Base-by-base conservation (phyloP, 352 stramenopile genomes). In the Elongisporangium senticosum region DNA sequence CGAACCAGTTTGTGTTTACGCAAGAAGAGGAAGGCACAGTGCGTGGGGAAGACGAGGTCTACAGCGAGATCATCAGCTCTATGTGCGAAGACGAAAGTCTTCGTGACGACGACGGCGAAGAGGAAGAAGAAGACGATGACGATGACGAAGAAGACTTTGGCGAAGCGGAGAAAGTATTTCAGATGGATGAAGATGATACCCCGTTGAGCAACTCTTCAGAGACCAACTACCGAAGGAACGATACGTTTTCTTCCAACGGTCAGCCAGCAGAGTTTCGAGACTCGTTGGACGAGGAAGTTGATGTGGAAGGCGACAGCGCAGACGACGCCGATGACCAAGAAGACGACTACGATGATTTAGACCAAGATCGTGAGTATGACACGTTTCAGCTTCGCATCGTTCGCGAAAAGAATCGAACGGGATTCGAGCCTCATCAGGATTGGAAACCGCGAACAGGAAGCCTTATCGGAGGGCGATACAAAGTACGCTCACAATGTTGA, bases 1-100 rank as follows among this genome's bases (percentile, higher is more conserved):
- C 84, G 10, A 80, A 92, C 55, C 78, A 94, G 63, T 94, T 94
- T 57, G 84, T 81, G 7, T 94, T 94, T 52, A 90, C 84, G 14
- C 84, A 94, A 61, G 83, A 90, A 57, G 83, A 94, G 63, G 83
- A 93, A 51, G 72, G 69, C 24, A 79, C 74, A 11, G 49, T 69
- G 8, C 66, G 74, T 21, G 74, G 62, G 8, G 78, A 91, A 64
- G 84, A 92, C 33, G 84, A 92, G 56, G 77, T 94, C 6, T 94
- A 94, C 68, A 89, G 78, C 40, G 84, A 94, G 55, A 74, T 90
- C 64, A 65, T 87, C 21, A 77, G 65, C 33, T 89, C 82, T 11
- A 72, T 84, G 49, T 72, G 80, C 17, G 76, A 88, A 37, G 80
- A 81, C 49, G 62, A 65, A 5, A 40, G 57, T 10, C 53, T 33